These are phyloP conservation scores for Boletus sp. DNA, from an alignment of 768 basidiomycete species.

Conservation along the genomic window DNA sequence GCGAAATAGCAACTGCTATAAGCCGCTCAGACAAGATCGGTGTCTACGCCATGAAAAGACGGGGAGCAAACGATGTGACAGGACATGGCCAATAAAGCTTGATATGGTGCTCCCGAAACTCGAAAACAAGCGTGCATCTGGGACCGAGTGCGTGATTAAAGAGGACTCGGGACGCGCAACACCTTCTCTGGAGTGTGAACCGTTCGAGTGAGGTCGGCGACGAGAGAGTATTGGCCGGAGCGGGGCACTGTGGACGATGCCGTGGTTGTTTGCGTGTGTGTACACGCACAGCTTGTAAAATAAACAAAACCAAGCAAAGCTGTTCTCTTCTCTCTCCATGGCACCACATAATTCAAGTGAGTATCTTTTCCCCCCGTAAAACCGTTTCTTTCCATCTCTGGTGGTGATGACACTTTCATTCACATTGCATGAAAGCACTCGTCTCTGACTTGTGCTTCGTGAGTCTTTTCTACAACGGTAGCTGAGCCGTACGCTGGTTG, in stretches of 20 bases:
- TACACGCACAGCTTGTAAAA: not conserved
- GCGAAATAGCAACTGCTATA: not conserved
- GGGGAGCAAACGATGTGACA: not conserved
- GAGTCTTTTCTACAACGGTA: conserved; percentile 82
- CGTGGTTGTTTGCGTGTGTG: conserved; percentile 21
- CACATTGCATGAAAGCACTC: conserved; percentile 70
- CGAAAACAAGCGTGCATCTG: not conserved
- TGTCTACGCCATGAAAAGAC: not conserved
- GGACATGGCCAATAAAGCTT: conserved; percentile 1
- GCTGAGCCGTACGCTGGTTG: conserved; percentile 48
- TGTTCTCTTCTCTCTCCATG: not conserved
- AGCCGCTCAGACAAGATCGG: not conserved
- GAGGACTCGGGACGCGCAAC: not conserved
- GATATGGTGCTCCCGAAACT: not conserved
- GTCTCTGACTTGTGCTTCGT: conserved; percentile 41
- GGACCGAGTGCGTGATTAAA: not conserved
- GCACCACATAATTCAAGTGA: not conserved
- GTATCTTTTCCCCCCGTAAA: conserved; percentile 3
- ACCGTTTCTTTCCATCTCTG: conserved; percentile 15
- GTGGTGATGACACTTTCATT: conserved; percentile 60
- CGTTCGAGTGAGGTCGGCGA: too few relatives aligned
- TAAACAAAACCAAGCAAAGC: conserved; percentile 20
- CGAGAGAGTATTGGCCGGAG: too few relatives aligned
- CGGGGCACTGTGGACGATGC: too few relatives aligned
- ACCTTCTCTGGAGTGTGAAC: not conserved